These are phyloP conservation scores for Calonectria pauciramosa DNA, from an alignment of 2,329 filamentous ascomycete genomes.

Conservation along the genomic window DNA sequence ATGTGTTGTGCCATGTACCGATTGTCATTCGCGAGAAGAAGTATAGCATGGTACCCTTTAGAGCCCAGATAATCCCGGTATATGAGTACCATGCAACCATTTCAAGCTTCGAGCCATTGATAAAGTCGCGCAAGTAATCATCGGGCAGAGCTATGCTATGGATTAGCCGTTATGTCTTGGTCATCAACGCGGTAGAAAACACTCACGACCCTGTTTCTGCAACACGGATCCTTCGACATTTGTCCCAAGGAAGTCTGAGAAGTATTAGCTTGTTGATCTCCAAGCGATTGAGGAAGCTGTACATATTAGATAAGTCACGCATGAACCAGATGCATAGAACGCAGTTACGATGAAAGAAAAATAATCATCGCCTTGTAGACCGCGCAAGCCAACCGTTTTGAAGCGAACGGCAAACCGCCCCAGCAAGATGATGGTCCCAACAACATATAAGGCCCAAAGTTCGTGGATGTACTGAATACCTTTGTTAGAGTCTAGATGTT, in stretches of 20 bases:
- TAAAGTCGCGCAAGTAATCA: conserved; percentile 45
- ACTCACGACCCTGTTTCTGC: conserved; percentile 26
- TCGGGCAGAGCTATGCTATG: conserved; percentile 36
- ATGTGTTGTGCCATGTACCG: conserved; percentile 40
- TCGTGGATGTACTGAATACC: conserved; percentile 45
- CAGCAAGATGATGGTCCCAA: conserved; percentile 49
- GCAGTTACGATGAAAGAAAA: conserved; percentile 50
- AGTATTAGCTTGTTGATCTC: background rate
- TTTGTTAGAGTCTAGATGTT: background rate
- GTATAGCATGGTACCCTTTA: conserved; percentile 47
- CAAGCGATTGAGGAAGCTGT: background rate
- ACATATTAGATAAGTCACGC: conserved; percentile 52
- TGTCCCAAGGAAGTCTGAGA: conserved; percentile 36
- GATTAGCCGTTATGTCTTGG: background rate
- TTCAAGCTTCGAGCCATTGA: conserved; percentile 52
- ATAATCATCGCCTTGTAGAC: conserved; percentile 56
- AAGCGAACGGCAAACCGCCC: conserved; percentile 52
- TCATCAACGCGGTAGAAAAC: no score
- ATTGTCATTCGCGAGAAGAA: conserved; percentile 48
- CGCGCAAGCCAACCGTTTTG: conserved; percentile 52
- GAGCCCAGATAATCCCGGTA: conserved; percentile 52
- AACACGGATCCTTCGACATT: conserved; percentile 36
- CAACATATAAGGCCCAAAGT: conserved; percentile 48
- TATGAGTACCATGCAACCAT: conserved; percentile 57
- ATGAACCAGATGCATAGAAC: conserved; percentile 52